phyloP scores from a whole-genome alignment of 73 alveolate species.

The Paramecium sonneborni region DNA sequence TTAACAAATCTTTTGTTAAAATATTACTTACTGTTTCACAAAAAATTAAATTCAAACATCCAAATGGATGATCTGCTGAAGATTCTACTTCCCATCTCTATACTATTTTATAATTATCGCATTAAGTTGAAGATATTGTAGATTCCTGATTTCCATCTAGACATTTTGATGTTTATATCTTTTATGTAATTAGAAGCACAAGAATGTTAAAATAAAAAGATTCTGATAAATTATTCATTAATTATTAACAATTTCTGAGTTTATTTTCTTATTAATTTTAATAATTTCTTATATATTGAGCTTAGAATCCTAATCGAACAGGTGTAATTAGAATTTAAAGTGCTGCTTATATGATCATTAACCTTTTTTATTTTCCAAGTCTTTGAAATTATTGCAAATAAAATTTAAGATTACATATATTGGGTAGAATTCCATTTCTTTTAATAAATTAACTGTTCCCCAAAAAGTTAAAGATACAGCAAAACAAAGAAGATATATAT shows the following conservation, averaged over 20 bases:
- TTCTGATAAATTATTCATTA: neutral
- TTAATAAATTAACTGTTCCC: neutral
- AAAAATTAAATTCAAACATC: constrained; percentile 8
- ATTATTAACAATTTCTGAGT: neutral
- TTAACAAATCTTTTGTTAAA: neutral
- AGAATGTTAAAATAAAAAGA: neutral
- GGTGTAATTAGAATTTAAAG: neutral
- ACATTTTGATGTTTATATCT: neutral
- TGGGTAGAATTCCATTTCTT: neutral
- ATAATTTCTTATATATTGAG: constrained; percentile 27
- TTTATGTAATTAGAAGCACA: constrained; percentile 1
- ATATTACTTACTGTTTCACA: neutral
- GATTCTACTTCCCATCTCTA: neutral
- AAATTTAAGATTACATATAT: neutral
- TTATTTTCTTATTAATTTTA: neutral
- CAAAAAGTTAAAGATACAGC: neutral
- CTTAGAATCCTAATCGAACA: constrained; percentile 20
- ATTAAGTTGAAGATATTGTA: neutral
- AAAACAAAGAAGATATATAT: neutral
- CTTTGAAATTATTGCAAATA: neutral
- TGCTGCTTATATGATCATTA: constrained; percentile 4
- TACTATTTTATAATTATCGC: neutral
- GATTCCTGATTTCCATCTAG: neutral
- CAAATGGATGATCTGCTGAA: constrained; percentile 32
- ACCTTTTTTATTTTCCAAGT: constrained; percentile 1